Evolutionary conservation across 768 basidiomycete genomes (phyloP).

Genomic region (Rhizopogon vinicolor): DNA sequence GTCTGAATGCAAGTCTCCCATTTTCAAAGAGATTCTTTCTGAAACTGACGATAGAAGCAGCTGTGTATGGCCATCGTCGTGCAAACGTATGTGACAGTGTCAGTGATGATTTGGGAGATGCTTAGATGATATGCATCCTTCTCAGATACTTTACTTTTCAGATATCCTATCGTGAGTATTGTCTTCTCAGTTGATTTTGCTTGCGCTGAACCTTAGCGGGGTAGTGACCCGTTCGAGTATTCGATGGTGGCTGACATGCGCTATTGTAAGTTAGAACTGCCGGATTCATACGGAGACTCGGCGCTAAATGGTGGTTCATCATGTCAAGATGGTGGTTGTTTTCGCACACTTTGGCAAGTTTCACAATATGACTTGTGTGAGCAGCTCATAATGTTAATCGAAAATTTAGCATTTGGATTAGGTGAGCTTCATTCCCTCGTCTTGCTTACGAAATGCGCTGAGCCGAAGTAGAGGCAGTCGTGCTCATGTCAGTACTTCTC

Average conservation of each 20-base stretch:
- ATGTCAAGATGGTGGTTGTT: conserved; percentile 23
- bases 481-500: conserved; percentile 2
- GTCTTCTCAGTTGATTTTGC: background rate
- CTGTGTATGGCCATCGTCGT: conserved; percentile 37
- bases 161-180: conserved; percentile 4
- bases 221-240: conserved; percentile 27
- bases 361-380: conserved; percentile 16
- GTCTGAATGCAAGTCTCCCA: conserved; percentile 5
- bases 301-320: background rate
- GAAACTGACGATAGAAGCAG: conserved; percentile 15
- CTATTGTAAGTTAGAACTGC: conserved; percentile 17
- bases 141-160: conserved; percentile 6
- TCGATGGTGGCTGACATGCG: conserved; percentile 33
- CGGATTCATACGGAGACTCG: background rate
- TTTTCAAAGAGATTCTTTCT: background rate
- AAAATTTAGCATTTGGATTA: conserved; percentile 28
- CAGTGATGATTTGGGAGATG: background rate
- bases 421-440: conserved; percentile 18
- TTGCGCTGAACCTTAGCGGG: background rate
- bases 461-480: conserved; percentile 5
- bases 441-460: background rate
- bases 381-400: background rate
- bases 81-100: conserved; percentile 30
- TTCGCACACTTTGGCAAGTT: conserved; percentile 37
- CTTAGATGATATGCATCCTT: background rate